Evolutionary conservation across 2,329 filamentous ascomycete genomes (phyloP).

Genomic region (Penicillium sp.): DNA sequence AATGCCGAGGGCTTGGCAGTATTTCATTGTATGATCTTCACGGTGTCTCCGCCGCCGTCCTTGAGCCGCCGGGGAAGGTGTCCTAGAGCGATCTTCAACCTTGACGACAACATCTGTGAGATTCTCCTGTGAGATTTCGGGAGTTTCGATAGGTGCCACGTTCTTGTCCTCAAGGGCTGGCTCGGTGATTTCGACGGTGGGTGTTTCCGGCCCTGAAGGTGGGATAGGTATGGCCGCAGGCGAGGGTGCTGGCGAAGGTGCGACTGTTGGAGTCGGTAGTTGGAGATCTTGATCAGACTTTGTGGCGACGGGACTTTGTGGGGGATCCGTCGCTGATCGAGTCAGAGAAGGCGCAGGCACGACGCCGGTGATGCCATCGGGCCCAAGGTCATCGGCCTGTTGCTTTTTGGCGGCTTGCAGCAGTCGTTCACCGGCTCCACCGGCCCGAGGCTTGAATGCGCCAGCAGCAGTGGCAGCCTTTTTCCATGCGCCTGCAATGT

Average conservation of each 20-base stretch:
- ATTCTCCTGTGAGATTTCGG: conserved; percentile 24
- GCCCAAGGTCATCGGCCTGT: conserved; percentile 63
- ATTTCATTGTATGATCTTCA: conserved; percentile 74
- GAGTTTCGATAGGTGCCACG: conserved; percentile 25
- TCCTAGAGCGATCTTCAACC: conserved; percentile 31
- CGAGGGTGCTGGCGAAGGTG: background rate
- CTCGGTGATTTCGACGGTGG: conserved; percentile 44
- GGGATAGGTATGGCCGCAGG: conserved; percentile 6
- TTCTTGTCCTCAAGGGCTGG: conserved; percentile 31
- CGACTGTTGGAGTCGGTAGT: conserved; percentile 8
- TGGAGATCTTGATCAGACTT: conserved; percentile 33
- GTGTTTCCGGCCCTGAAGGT: conserved; percentile 16
- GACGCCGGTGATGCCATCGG: conserved; percentile 87
- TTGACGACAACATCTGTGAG: conserved; percentile 23
- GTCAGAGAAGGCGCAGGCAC: conserved; percentile 69
- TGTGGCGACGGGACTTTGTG: conserved; percentile 31
- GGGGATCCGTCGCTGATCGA: conserved; percentile 44
- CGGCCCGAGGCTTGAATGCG: conserved; percentile 82
- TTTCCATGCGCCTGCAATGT: conserved; percentile 74
- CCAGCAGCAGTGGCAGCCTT: conserved; percentile 73
- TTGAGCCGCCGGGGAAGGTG: conserved; percentile 43
- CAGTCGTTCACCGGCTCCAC: conserved; percentile 80
- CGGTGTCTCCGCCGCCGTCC: conserved; percentile 62
- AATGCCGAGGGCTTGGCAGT: conserved; percentile 74
- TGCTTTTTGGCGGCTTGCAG: conserved; percentile 58